Percentiles rank a stretch among this genome's conserved stretches.
phyloP scores from a whole-genome alignment of 805 yeast genomes.

The Pichia rugopelliculosa region DNA sequence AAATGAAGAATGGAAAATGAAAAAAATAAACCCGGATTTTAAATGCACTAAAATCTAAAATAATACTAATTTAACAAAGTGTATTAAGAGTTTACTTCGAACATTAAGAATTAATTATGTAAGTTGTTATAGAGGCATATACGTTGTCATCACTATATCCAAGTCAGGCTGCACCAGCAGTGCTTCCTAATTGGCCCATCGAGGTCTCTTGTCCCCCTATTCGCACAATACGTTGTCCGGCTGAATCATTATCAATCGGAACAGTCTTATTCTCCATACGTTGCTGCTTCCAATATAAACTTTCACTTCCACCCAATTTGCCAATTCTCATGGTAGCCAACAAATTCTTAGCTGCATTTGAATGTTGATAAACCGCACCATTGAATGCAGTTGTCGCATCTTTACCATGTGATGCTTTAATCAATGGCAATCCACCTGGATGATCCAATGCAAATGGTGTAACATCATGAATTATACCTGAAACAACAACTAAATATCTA shows the following conservation, averaged over 20 bases:
- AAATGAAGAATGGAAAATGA: no score
- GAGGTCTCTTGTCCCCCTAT: conserved; percentile 55
- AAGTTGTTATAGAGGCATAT: background rate
- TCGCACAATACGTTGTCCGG: conserved; percentile 48
- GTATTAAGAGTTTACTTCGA: background rate
- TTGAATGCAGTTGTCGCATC: conserved; percentile 92
- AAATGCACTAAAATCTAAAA: background rate
- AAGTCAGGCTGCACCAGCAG: conserved; percentile 51
- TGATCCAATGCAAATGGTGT: conserved; percentile 87
- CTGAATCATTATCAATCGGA: conserved; percentile 45
- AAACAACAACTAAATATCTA: conserved; percentile 65
- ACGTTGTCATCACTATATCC: background rate
- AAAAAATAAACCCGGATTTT: no score
- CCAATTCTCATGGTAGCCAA: conserved; percentile 93
- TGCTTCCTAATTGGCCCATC: conserved; percentile 37
- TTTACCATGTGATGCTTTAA: conserved; percentile 77
- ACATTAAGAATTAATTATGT: background rate
- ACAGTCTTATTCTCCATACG: conserved; percentile 59
- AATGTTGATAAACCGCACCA: conserved; percentile 91
- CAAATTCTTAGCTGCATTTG: conserved; percentile 87
- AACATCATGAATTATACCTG: conserved; percentile 89
- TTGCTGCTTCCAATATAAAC: conserved; percentile 74
- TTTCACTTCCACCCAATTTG: conserved; percentile 74
- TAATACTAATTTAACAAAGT: background rate
- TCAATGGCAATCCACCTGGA: conserved; percentile 85